Conservation (phyloP, 1,284 basidiomycete species). For the Neonothopanus nambi region DNA sequence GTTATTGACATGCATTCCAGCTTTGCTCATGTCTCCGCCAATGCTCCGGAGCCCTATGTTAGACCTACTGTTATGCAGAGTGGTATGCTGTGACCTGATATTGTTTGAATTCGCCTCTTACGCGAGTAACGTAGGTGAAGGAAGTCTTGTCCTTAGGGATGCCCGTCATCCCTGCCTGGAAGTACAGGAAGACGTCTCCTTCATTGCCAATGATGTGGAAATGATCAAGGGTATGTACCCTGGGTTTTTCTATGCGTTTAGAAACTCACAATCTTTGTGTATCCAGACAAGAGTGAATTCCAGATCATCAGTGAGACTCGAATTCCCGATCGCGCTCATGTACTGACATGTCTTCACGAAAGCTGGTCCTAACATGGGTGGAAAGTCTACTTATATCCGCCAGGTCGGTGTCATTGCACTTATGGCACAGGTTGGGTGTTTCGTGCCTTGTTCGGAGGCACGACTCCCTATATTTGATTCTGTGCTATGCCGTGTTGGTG, state of each 20-base stretch:
- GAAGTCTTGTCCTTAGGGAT: slow-evolving; percentile 75
- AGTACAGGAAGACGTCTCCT: slow-evolving; percentile 92
- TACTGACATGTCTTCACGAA: slow-evolving; percentile 1
- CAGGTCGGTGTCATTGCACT: slow-evolving; percentile 92
- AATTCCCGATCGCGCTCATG: slow-evolving; percentile 1
- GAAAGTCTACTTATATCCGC: slow-evolving; percentile 92
- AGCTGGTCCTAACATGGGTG: slow-evolving; percentile 97
- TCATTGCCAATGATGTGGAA: slow-evolving; percentile 94
- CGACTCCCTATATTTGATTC: slow-evolving; percentile 94
- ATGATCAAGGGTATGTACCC: slow-evolving; percentile 71
- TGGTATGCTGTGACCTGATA: slow-evolving; percentile 42
- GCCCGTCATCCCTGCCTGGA: slow-evolving; percentile 97
- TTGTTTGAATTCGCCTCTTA: neutral
- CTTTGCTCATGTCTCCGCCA: slow-evolving; percentile 88
- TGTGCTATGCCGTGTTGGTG: slow-evolving; percentile 94
- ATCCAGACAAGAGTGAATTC: slow-evolving; percentile 74
- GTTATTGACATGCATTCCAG: slow-evolving; percentile 39
- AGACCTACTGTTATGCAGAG: slow-evolving; percentile 81
- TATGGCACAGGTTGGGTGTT: slow-evolving; percentile 95
- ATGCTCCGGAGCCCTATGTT: slow-evolving; percentile 86
- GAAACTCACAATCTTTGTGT: slow-evolving; percentile 4
- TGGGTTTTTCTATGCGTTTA: slow-evolving; percentile 12
- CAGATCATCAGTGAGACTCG: slow-evolving; percentile 74
- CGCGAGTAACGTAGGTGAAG: slow-evolving; percentile 53
- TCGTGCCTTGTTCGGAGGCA: slow-evolving; percentile 89